Conservation (phyloP, 2,329 filamentous ascomycete genomes). For the Canariomyces notabilis region DNA sequence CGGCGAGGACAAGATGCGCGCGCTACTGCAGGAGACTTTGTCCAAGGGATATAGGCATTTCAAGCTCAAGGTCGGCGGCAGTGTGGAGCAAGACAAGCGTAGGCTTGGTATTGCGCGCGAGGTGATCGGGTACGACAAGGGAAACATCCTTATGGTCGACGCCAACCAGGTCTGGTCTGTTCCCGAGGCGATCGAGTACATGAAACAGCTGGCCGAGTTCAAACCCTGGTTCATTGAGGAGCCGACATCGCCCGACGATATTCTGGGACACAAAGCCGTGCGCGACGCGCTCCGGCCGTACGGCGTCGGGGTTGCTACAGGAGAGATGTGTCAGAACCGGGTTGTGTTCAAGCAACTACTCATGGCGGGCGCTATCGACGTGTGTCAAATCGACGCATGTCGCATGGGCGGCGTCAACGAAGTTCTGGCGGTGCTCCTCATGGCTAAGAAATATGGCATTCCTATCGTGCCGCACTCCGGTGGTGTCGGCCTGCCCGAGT, state of each 20-base stretch:
- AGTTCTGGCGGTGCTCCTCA: slow-evolving; percentile 80
- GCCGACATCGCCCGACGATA: slow-evolving; percentile 84
- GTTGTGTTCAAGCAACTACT: slow-evolving; percentile 93
- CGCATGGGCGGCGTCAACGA: slow-evolving; percentile 88
- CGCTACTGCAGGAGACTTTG: slow-evolving; percentile 67
- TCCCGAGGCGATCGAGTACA: slow-evolving; percentile 81
- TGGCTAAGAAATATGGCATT: slow-evolving; percentile 73
- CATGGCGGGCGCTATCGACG: slow-evolving; percentile 71
- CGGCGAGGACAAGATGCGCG: slow-evolving; percentile 79
- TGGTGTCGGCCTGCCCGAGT: slow-evolving; percentile 85
- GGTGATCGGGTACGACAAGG: slow-evolving; percentile 75
- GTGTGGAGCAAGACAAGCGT: slow-evolving; percentile 64
- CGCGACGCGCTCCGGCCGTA: slow-evolving; percentile 70
- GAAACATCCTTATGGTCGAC: slow-evolving; percentile 86
- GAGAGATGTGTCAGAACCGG: slow-evolving; percentile 94
- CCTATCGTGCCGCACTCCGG: slow-evolving; percentile 87
- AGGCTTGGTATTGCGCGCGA: slow-evolving; percentile 70
- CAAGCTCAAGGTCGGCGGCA: slow-evolving; percentile 83
- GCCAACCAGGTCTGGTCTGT: slow-evolving; percentile 93
- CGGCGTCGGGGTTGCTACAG: slow-evolving; percentile 80
- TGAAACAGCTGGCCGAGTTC: slow-evolving; percentile 76
- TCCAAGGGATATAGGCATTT: slow-evolving; percentile 76
- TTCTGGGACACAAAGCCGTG: slow-evolving; percentile 81
- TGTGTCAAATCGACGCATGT: slow-evolving; percentile 88
- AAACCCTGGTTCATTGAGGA: slow-evolving; percentile 94